These are phyloP conservation scores for Penicillium sp. DNA, from an alignment of 2,329 filamentous ascomycete species.

Conservation along the genomic window DNA sequence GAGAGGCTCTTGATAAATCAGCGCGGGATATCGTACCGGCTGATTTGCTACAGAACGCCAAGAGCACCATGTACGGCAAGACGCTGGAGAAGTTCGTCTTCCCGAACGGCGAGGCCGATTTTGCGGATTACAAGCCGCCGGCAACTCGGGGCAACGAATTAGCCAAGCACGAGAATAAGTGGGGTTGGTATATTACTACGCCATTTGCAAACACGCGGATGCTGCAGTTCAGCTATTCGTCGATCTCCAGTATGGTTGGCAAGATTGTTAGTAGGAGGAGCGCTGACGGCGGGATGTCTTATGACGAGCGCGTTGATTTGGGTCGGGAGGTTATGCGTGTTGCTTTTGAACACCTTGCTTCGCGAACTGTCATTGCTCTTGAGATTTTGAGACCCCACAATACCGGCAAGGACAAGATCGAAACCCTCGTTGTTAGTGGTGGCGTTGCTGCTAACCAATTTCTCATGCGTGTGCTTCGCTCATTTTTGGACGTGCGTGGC, in stretches of 20 bases:
- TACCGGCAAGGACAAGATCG: constrained; percentile 37
- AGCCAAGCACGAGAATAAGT: constrained; percentile 51
- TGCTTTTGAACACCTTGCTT: constrained; percentile 83
- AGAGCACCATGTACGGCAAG: constrained; percentile 76
- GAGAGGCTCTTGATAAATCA: constrained; percentile 85
- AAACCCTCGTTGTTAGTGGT: constrained; percentile 78
- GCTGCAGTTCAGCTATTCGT: constrained; percentile 74
- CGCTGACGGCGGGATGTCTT: constrained; percentile 40
- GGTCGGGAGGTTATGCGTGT: constrained; percentile 75
- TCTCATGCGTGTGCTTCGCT: constrained; percentile 66
- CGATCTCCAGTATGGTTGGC: constrained; percentile 67
- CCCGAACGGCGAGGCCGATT: constrained; percentile 45
- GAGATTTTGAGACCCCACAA: constrained; percentile 35
- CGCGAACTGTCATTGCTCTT: constrained; percentile 72
- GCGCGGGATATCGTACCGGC: constrained; percentile 74
- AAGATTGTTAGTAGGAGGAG: constrained; percentile 50
- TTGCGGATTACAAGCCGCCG: constrained; percentile 60
- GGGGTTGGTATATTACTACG: constrained; percentile 69
- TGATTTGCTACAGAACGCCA: constrained; percentile 54
- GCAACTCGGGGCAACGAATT: constrained; percentile 60
- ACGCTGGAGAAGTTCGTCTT: constrained; percentile 81
- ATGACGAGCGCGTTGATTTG: constrained; percentile 67
- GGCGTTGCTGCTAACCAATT: constrained; percentile 87
- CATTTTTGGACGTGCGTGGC: constrained; percentile 68
- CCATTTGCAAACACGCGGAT: constrained; percentile 64